A percentile compares a stretch with the other conserved stretches of the same genome.
These are phyloP conservation scores for Monilinia fructicola DNA, from an alignment of 2,329 filamentous ascomycete genomes.

Conservation along the genomic window DNA sequence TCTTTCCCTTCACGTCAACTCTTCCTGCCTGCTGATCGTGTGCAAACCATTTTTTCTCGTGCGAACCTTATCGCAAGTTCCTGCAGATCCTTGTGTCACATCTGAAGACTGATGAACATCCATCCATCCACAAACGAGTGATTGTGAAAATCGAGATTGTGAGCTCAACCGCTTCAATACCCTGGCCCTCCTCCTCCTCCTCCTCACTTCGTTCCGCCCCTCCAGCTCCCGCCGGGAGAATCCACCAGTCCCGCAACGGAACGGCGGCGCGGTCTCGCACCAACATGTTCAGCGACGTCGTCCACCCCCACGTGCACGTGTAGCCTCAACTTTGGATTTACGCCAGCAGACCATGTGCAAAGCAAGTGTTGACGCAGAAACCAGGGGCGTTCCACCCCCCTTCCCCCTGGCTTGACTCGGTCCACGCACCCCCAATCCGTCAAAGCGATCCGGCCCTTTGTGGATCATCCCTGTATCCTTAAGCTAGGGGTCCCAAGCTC, in stretches of 20 bases:
- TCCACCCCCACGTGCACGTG: too few relatives aligned
- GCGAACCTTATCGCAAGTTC: background rate
- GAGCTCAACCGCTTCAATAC: background rate
- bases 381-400: too few relatives aligned
- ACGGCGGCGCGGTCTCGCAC: background rate
- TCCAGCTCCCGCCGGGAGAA: background rate
- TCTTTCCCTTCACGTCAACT: too few relatives aligned
- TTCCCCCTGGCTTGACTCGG: background rate
- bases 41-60: background rate
- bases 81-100: background rate
- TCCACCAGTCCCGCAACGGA: background rate
- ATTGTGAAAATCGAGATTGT: background rate
- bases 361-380: background rate
- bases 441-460: background rate
- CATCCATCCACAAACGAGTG: background rate
- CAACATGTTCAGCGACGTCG: background rate
- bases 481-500: background rate
- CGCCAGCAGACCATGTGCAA: background rate
- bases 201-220: too few relatives aligned
- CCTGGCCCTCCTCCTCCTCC: background rate
- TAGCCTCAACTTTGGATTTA: background rate
- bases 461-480: constrained; percentile 11
- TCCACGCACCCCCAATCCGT: background rate
- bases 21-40: too few relatives aligned
- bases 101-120: too few relatives aligned